These are phyloP conservation scores for Fusarium penzigii DNA, from an alignment of 2,329 filamentous ascomycete genomes.

Conservation along the genomic window DNA sequence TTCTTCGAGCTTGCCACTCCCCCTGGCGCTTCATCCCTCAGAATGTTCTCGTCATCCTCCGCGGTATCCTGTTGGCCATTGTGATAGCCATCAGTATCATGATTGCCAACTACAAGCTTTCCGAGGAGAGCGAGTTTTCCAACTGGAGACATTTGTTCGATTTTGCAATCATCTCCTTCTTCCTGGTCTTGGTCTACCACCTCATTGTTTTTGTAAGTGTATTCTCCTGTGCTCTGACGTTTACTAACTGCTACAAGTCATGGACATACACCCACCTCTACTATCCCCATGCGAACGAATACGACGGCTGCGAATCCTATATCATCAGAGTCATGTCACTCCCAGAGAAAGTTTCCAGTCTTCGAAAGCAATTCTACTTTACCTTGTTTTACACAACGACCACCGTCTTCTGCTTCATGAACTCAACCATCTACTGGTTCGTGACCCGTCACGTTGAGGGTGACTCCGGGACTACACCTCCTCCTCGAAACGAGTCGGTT, in stretches of 20 bases:
- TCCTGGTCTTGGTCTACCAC: constrained; percentile 47
- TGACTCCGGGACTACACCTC: constrained; percentile 6
- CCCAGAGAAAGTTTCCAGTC: constrained; percentile 42
- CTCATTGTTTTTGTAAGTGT: constrained; percentile 47
- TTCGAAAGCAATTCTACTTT: constrained; percentile 48
- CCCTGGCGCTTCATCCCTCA: constrained; percentile 51
- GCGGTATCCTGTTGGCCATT: constrained; percentile 45
- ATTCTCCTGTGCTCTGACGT: not conserved
- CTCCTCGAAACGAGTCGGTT: constrained; percentile 8
- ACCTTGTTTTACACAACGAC: constrained; percentile 51
- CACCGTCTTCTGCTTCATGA: constrained; percentile 50
- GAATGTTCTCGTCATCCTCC: constrained; percentile 45
- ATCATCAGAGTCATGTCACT: constrained; percentile 46
- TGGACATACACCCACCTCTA: constrained; percentile 57
- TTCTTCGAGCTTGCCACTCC: constrained; percentile 53
- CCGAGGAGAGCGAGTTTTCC: constrained; percentile 40
- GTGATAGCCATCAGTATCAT: constrained; percentile 43
- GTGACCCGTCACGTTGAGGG: constrained; percentile 37
- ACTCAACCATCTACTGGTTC: constrained; percentile 53
- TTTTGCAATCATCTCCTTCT: constrained; percentile 48
- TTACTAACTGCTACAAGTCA: constrained; percentile 34
- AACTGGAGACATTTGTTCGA: constrained; percentile 49
- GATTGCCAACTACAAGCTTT: constrained; percentile 48
- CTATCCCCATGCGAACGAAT: constrained; percentile 43
- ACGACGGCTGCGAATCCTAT: constrained; percentile 37